A percentile compares a stretch with the other conserved stretches of the same genome.
phyloP scores from a whole-genome alignment of 1,284 basidiomycete genomes.

The Ganoderma leucocontextum region DNA sequence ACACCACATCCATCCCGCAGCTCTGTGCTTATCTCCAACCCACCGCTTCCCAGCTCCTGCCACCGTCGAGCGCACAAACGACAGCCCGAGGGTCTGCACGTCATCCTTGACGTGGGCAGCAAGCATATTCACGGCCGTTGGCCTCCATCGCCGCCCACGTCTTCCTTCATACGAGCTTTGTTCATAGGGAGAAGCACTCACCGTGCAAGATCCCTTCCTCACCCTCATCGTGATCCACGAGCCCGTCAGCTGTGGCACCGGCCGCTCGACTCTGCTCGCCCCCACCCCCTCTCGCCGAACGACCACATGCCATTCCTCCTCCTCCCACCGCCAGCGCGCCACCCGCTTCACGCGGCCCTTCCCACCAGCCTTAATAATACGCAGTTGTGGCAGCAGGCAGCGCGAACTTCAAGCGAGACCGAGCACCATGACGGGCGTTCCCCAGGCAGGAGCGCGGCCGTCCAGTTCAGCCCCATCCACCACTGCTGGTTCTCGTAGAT shows the following conservation, averaged over 20 bases:
- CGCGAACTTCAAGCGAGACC: conserved; percentile 60
- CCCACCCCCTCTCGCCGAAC: conserved; percentile 61
- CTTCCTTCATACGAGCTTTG: too few species aligned
- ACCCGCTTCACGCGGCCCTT: conserved; percentile 68
- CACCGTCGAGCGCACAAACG: too few species aligned
- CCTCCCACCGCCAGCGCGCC: conserved; percentile 87
- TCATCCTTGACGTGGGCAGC: too few species aligned
- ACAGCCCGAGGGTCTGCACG: too few species aligned
- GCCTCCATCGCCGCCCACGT: too few species aligned
- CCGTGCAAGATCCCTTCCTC: conserved; percentile 52
- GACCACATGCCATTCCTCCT: conserved; percentile 86
- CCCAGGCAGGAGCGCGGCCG: conserved; percentile 87
- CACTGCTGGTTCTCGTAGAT: conserved; percentile 96
- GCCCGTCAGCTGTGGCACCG: conserved; percentile 59
- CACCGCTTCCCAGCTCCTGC: too few species aligned
- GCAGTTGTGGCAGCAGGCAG: conserved; percentile 61
- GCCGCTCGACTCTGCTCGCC: conserved; percentile 63
- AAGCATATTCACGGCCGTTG: too few species aligned
- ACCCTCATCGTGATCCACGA: conserved; percentile 57
- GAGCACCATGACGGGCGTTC: conserved; percentile 93
- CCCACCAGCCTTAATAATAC: conserved; percentile 58
- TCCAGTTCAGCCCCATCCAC: conserved; percentile 95
- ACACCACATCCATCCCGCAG: too few species aligned
- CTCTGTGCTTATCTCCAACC: too few species aligned
- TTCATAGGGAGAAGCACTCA: too few species aligned